Evolutionary conservation across 2,329 filamentous ascomycete species (phyloP).

Genomic region (Aaosphaeria arxii): DNA sequence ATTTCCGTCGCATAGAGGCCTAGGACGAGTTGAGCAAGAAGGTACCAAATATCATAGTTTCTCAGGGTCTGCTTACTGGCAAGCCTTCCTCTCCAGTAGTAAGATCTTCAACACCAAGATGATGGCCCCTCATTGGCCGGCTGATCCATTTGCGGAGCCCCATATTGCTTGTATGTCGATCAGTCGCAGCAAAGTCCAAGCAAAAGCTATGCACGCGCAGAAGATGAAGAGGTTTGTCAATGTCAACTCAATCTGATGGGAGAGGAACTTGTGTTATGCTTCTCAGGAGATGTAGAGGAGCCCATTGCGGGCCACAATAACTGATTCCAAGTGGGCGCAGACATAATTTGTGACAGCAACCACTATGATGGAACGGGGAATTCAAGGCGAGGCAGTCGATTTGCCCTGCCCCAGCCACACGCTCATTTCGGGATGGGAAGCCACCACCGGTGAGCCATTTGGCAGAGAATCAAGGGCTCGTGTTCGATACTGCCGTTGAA

Average conservation of each 20-base stretch:
- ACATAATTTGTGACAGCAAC: neutral
- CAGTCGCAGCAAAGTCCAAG: no score
- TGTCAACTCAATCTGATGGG: neutral
- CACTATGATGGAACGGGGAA: neutral
- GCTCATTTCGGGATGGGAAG: neutral
- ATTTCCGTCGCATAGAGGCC: conserved; percentile 26
- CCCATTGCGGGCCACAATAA: neutral
- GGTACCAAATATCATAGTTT: neutral
- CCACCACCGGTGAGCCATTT: conserved; percentile 9
- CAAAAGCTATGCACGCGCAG: neutral
- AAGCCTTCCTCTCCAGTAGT: conserved; percentile 29
- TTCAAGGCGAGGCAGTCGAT: conserved; percentile 1
- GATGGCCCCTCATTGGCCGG: conserved; percentile 26
- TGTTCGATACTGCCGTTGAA: neutral
- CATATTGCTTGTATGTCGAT: conserved; percentile 5
- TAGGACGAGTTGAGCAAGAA: conserved; percentile 6
- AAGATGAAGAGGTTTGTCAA: no score
- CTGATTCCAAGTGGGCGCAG: neutral
- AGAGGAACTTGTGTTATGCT: neutral
- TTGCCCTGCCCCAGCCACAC: neutral
- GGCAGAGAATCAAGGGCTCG: conserved; percentile 3
- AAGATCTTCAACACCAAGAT: conserved; percentile 28
- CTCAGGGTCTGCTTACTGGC: conserved; percentile 16
- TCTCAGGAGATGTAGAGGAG: neutral
- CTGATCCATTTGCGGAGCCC: conserved; percentile 30